phyloP scores from a whole-genome alignment of 2,329 filamentous ascomycete genomes.

The Ramularia collo-cygni region DNA sequence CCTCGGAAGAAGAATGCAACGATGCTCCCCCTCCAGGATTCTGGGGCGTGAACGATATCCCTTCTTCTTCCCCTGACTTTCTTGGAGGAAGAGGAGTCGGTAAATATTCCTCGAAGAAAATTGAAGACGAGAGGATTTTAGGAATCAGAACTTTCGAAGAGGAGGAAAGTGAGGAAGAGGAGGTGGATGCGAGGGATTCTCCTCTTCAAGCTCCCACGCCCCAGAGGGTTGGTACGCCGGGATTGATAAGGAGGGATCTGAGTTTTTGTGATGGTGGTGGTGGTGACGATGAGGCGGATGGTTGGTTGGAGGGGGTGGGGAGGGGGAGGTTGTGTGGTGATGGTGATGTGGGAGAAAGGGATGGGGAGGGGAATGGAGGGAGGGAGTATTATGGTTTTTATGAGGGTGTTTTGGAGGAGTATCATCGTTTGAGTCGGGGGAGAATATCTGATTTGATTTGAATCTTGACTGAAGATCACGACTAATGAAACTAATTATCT shows the following conservation, averaged over 20 bases:
- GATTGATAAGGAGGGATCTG: conserved; percentile 2
- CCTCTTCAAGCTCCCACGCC: conserved; percentile 6
- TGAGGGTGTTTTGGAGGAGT: conserved; percentile 17
- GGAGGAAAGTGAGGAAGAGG: conserved; percentile 4
- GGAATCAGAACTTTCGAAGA: neutral
- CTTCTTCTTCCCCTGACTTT: neutral
- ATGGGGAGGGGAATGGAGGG: conserved; percentile 9
- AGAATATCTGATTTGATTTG: no score
- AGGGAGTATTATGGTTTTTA: conserved; percentile 23
- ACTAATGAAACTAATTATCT: no score
- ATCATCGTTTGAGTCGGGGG: no score
- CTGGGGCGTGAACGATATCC: neutral
- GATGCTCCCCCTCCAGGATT: neutral
- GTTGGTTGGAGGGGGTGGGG: conserved; percentile 2
- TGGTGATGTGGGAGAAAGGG: conserved; percentile 6
- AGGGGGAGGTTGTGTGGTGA: no score
- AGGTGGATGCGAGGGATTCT: neutral
- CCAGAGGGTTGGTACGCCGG: conserved; percentile 3
- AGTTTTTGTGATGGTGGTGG: conserved; percentile 12
- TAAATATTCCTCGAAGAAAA: neutral
- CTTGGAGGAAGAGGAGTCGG: no score
- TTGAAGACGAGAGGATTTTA: neutral
- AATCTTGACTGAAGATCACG: no score
- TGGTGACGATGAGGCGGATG: conserved; percentile 8
- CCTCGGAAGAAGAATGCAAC: neutral